These are phyloP conservation scores for Psilocybe sp. DNA, from an alignment of 768 basidiomycete species.

Conservation along the genomic window DNA sequence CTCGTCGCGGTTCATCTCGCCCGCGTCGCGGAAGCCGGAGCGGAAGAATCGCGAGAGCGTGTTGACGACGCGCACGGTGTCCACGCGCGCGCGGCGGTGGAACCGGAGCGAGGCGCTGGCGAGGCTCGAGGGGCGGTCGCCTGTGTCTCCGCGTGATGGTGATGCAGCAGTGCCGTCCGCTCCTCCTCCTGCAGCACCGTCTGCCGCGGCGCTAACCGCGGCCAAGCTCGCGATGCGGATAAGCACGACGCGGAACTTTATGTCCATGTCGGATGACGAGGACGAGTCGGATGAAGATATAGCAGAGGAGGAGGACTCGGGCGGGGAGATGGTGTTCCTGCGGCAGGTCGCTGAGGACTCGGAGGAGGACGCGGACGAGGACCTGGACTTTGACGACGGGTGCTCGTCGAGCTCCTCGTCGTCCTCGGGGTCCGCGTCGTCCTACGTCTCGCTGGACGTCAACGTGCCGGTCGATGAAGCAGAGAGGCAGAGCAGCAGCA, in stretches of 20 bases:
- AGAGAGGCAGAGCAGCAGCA: no score
- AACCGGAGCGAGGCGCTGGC: conserved; percentile 64
- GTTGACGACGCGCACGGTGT: conserved; percentile 29
- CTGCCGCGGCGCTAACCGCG: conserved; percentile 4
- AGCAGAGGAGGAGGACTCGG: conserved; percentile 10
- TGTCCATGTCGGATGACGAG: conserved; percentile 68
- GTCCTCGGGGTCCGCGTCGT: no score
- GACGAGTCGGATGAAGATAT: conserved; percentile 37
- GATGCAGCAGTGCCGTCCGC: conserved; percentile 11
- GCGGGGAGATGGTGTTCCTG: neutral
- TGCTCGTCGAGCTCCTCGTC: no score
- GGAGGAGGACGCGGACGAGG: conserved; percentile 40
- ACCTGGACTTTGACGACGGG: conserved; percentile 24
- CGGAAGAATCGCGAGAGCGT: conserved; percentile 13
- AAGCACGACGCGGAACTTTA: conserved; percentile 44
- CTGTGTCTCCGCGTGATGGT: conserved; percentile 33
- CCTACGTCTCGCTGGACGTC: no score
- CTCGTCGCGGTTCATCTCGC: no score
- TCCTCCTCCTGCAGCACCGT: neutral
- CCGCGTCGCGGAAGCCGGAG: conserved; percentile 2
- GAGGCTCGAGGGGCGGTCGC: conserved; percentile 51
- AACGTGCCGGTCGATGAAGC: no score
- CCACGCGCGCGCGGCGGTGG: conserved; percentile 40
- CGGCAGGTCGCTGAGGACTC: conserved; percentile 11
- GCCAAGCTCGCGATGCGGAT: conserved; percentile 5